Evolutionary conservation across 331 rosid genomes (phyloP).

Genomic region (Dryas integrifolia): DNA sequence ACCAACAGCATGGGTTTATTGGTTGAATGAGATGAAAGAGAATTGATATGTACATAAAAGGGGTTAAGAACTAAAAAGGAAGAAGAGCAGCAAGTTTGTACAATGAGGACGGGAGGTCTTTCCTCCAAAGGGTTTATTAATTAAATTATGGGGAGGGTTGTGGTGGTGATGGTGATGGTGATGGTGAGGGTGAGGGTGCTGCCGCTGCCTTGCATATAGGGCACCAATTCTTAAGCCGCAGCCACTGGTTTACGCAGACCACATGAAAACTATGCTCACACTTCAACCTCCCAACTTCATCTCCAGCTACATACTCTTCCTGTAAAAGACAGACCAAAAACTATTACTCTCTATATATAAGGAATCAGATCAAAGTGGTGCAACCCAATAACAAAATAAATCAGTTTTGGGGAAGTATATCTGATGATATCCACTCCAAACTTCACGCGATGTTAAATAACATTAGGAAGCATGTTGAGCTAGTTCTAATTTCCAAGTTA

Average conservation of each 20-base stretch:
- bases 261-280: slow-evolving; percentile 81
- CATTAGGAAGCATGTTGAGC: not conserved
- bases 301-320: slow-evolving; percentile 81
- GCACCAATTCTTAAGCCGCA: slow-evolving; percentile 94
- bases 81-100: slow-evolving; percentile 32
- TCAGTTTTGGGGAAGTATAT: not conserved
- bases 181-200: slow-evolving; percentile 36
- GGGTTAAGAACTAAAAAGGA: slow-evolving; percentile 17
- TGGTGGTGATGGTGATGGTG: slow-evolving; percentile 40
- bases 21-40: slow-evolving; percentile 34
- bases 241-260: slow-evolving; percentile 82
- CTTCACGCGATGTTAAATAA: not conserved
- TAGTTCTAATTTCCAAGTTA: too few relatives aligned
- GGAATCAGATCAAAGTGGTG: not conserved
- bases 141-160: slow-evolving; percentile 40
- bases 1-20: slow-evolving; percentile 61
- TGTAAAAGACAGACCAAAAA: slow-evolving; percentile 23
- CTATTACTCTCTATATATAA: not conserved
- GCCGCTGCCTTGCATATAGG: slow-evolving; percentile 86
- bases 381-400: not conserved
- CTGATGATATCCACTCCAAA: not conserved
- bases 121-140: slow-evolving; percentile 27
- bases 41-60: slow-evolving; percentile 49
- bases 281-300: slow-evolving; percentile 64
- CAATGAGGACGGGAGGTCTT: slow-evolving; percentile 24